Conservation (phyloP, 257 asterid genomes). For the Fraxinus pennsylvanica region DNA sequence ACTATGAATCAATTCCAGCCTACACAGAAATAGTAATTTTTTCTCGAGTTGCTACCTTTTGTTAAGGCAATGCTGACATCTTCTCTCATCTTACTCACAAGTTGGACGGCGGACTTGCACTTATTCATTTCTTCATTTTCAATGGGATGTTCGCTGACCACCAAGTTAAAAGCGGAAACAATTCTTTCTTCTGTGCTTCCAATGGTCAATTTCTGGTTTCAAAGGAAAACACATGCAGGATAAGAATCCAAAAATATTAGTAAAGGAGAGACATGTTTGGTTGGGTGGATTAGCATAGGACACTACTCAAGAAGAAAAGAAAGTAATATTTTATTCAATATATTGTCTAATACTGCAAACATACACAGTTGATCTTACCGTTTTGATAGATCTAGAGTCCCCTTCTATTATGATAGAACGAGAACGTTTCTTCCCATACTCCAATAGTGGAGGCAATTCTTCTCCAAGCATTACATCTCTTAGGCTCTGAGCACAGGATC, state of each 20-base stretch:
- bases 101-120: slow-evolving; percentile 72
- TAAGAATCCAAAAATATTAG: neutral
- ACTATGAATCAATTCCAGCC: neutral
- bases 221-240: neutral
- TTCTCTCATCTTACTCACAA: slow-evolving; percentile 73
- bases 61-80: slow-evolving; percentile 61
- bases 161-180: slow-evolving; percentile 75
- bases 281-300: neutral
- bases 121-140: slow-evolving; percentile 82
- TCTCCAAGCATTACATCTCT: slow-evolving; percentile 80
- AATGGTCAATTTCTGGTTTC: slow-evolving; percentile 74
- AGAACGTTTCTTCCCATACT: slow-evolving; percentile 69
- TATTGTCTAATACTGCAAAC: slow-evolving; percentile 50
- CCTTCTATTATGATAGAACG: slow-evolving; percentile 79
- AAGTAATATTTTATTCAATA: slow-evolving; percentile 37
- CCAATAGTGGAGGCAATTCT: slow-evolving; percentile 73
- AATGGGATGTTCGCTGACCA: slow-evolving; percentile 52
- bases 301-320: neutral
- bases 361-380: slow-evolving; percentile 45
- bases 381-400: slow-evolving; percentile 80
- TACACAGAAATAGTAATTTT: neutral
- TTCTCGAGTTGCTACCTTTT: slow-evolving; percentile 45
- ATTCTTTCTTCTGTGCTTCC: slow-evolving; percentile 89
- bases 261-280: neutral
- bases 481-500: slow-evolving; percentile 66